Evolutionary conservation across 768 basidiomycete species (phyloP).

Genomic region (Serendipita sp.): DNA sequence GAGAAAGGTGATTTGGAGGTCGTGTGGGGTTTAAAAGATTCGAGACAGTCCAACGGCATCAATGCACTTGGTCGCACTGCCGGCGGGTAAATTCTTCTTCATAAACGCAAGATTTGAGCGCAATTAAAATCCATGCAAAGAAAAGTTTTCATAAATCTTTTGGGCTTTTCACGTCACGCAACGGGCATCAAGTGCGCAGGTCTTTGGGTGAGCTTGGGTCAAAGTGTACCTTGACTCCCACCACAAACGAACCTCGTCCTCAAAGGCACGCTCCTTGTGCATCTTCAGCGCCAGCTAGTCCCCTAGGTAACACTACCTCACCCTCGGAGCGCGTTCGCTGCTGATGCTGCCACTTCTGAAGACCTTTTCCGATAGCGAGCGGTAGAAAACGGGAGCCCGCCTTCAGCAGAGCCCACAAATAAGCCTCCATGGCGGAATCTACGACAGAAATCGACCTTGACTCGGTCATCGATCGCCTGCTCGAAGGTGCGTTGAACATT

Average conservation of each 20-base stretch:
- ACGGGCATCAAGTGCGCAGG: no score
- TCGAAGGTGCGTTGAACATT: constrained; percentile 66
- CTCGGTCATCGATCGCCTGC: constrained; percentile 94
- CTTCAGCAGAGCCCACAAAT: background rate
- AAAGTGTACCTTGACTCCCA: background rate
- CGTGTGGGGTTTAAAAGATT: no score
- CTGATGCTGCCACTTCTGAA: background rate
- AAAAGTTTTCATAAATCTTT: no score
- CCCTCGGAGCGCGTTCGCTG: background rate
- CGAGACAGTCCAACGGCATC: no score
- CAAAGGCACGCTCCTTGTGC: background rate
- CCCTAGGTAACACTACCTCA: background rate
- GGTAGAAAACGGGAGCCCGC: constrained; percentile 2
- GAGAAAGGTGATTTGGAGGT: no score
- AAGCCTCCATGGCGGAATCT: constrained; percentile 14
- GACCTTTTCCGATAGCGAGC: background rate
- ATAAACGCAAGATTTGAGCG: no score
- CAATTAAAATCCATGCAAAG: no score
- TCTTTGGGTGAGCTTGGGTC: no score
- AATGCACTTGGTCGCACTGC: no score
- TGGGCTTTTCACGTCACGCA: no score
- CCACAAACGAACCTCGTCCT: no score
- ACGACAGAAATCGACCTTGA: constrained; percentile 89
- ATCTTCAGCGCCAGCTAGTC: background rate
- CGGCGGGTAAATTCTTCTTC: no score